phyloP scores from a whole-genome alignment of 306 rosid genomes.

The Cicer arietinum region DNA sequence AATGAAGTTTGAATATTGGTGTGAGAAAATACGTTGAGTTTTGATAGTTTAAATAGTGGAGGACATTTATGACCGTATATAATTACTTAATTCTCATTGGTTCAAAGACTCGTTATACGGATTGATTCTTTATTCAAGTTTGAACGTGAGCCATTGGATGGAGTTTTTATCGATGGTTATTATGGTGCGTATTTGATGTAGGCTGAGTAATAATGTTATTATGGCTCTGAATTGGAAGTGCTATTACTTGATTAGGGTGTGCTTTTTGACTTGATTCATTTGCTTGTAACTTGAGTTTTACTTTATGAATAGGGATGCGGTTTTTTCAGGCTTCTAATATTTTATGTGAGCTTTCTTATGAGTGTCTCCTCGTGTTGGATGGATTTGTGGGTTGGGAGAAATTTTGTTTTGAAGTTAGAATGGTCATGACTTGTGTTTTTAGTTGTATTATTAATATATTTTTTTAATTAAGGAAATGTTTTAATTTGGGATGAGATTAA shows the following conservation, averaged over 20 bases:
- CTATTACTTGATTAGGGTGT: conserved; percentile 55
- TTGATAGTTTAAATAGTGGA: conserved; percentile 67
- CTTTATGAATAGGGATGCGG: neutral
- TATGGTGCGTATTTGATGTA: conserved; percentile 14
- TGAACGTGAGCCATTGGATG: conserved; percentile 74
- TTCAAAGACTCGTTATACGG: conserved; percentile 52
- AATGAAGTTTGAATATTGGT: conserved; percentile 34
- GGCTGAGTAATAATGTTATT: conserved; percentile 26
- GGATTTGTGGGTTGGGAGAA: conserved; percentile 40
- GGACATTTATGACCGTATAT: conserved; percentile 48
- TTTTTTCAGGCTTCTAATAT: conserved; percentile 46
- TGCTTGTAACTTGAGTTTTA: conserved; percentile 38
- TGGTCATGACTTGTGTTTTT: conserved; percentile 73
- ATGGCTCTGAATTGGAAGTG: conserved; percentile 1
- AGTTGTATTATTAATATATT: conserved; percentile 60
- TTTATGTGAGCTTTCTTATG: conserved; percentile 68
- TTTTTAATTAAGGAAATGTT: conserved; percentile 51
- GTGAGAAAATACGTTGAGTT: conserved; percentile 59
- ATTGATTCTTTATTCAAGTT: conserved; percentile 50
- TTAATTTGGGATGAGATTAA: neutral
- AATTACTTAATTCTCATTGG: conserved; percentile 64
- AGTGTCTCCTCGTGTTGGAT: neutral
- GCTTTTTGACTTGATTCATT: conserved; percentile 69
- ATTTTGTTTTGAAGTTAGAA: conserved; percentile 55
- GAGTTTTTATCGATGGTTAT: conserved; percentile 56